Percentiles rank a stretch among this genome's conserved stretches.
These are phyloP conservation scores for Colletotrichum phormii DNA, from an alignment of 2,329 filamentous ascomycete genomes.

Conservation along the genomic window DNA sequence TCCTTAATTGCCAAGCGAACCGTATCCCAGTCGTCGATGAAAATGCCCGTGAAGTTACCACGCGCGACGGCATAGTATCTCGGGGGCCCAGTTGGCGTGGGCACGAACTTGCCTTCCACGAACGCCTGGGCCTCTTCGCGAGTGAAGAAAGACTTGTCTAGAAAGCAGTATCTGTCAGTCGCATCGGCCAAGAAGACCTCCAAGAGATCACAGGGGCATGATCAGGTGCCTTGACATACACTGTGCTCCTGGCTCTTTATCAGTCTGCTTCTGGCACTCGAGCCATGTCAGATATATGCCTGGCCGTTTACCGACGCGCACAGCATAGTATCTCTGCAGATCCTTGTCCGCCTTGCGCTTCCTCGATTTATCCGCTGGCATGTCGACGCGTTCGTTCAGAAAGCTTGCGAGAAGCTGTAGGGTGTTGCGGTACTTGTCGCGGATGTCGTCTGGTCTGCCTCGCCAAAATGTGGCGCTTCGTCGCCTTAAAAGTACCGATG, in stretches of 20 bases:
- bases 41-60: conserved; percentile 69
- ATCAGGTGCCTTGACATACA: conserved; percentile 64
- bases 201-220: background rate
- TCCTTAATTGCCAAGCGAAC: conserved; percentile 80
- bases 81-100: conserved; percentile 51
- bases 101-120: conserved; percentile 69
- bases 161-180: background rate
- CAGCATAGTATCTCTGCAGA: conserved; percentile 71
- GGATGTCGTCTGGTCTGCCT: conserved; percentile 1
- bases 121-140: conserved; percentile 84
- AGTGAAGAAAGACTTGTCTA: conserved; percentile 84
- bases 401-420: conserved; percentile 1
- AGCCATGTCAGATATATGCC: conserved; percentile 63
- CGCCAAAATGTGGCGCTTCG: conserved; percentile 10
- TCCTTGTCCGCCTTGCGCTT: conserved; percentile 61
- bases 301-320: conserved; percentile 65
- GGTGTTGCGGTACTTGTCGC: background rate
- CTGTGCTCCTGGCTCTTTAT: conserved; percentile 69
- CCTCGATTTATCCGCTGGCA: conserved; percentile 45
- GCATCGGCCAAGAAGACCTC: background rate
- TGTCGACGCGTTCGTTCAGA: conserved; percentile 12
- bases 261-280: conserved; percentile 71
- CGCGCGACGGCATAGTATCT: conserved; percentile 72
- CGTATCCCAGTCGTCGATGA: conserved; percentile 73
- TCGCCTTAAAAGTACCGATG: conserved; percentile 3